Conservation (phyloP, 305 asterid species). For the Euphrasia arctica region DNA sequence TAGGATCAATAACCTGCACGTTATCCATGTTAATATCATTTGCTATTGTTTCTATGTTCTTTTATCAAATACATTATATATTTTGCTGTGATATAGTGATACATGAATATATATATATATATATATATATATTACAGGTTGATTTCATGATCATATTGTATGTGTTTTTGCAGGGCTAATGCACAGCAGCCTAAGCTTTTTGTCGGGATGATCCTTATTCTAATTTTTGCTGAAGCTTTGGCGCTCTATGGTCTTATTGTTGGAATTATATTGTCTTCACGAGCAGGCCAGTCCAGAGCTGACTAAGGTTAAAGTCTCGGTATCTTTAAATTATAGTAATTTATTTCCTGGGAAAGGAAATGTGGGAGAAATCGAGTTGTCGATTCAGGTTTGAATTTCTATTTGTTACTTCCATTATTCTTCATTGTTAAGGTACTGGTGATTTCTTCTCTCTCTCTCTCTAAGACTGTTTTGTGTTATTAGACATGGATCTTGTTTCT, state of each 20-base stretch:
- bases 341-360: constrained; percentile 10
- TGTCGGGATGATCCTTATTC: constrained; percentile 57
- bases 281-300: constrained; percentile 60
- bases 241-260: constrained; percentile 54
- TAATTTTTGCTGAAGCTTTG: constrained; percentile 57
- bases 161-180: constrained; percentile 39
- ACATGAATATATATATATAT: not conserved
- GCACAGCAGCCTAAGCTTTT: constrained; percentile 57
- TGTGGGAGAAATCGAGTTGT: not conserved
- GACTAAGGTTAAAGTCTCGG: constrained; percentile 27
- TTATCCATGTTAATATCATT: constrained; percentile 6
- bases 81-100: not conserved
- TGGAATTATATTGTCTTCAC: constrained; percentile 50
- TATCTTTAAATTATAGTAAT: not conserved
- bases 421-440: constrained; percentile 17
- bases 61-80: not conserved
- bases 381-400: constrained; percentile 13
- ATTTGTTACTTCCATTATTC: constrained; percentile 21
- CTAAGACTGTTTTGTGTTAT: constrained; percentile 17
- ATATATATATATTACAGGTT: not conserved
- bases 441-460: constrained; percentile 6
- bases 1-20: constrained; percentile 3
- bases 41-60: constrained; percentile 3
- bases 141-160: not conserved
- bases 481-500: constrained; percentile 1